Base-by-base conservation (phyloP, 2,329 filamentous ascomycete species). In the Penicillium aurantiogriseum region DNA sequence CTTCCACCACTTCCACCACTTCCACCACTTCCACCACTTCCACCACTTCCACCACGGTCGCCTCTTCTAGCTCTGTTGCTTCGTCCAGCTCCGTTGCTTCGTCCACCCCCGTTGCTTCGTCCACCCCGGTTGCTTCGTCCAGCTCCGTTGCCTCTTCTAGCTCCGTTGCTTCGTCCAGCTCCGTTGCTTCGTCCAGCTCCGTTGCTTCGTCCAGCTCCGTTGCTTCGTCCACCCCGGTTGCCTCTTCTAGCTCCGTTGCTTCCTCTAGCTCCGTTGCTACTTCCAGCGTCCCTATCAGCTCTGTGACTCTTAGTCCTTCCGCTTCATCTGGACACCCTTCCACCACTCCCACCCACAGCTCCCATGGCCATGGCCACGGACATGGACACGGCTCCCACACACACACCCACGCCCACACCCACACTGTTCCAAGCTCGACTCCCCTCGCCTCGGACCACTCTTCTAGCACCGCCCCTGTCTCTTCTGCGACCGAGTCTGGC, bases 241-340 rank as follows among this genome's bases (percentile, higher is more conserved):
- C 46, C 3, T 49, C 57, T 2, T 49, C 60, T 3, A 52, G 38
- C 15, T 23, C 44, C 4, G 42, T 36, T 4, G 39, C 31, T 15
- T 19, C 35, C 5, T 46, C 51, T 27, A 43, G 13, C n/a, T 15
- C 44, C 7, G 33, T 25, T 3, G 39, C 31, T 8, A 13, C 33
- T 13, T 46, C 53, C 5, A 43, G 31, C 21, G 2, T 31, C 8
- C n/a, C 54, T 17, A 54, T 56, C 19, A 61, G 44, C 46, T 51
- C 56, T 35, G 48, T 56, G 13, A 33, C 11, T 1, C 21, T 15
- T 15, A n/a, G 17, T 7, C 51, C 51, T 21, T 38, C 47, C 3
- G 51, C 58, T 17, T 51, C 59, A 7, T 52, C 59, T 1, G 56
- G 50, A 25, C 25, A 17, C 8, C 54, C 51, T 33, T 54, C 55